Percentiles rank a stretch among this genome's conserved stretches.
Evolutionary conservation across 2,329 filamentous ascomycete species (phyloP).

Genomic region (Biscogniauxia marginata): DNA sequence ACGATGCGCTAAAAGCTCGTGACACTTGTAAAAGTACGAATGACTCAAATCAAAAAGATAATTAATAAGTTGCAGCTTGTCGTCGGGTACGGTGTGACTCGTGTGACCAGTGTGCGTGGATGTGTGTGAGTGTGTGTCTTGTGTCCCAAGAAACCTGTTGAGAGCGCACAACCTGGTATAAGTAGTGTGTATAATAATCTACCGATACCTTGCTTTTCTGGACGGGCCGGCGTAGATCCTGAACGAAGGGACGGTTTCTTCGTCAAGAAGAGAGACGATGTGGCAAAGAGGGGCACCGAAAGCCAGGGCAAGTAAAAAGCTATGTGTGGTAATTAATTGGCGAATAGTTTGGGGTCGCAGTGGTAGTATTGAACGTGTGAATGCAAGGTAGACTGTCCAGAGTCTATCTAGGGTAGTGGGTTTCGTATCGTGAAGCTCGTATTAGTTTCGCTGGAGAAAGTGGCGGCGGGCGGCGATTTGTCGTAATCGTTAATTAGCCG

Average conservation of each 20-base stretch:
- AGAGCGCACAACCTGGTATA: slow-evolving; percentile 10
- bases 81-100: background rate
- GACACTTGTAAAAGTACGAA: background rate
- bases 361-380: slow-evolving; percentile 23
- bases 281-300: slow-evolving; percentile 19
- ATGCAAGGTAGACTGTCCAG: slow-evolving; percentile 29
- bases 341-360: slow-evolving; percentile 22
- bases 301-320: slow-evolving; percentile 9
- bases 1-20: background rate
- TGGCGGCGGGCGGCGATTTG: slow-evolving; percentile 19
- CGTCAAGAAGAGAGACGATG: slow-evolving; percentile 24
- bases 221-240: slow-evolving; percentile 4
- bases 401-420: slow-evolving; percentile 28
- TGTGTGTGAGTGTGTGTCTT: no score
- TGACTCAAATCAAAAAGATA: slow-evolving; percentile 5
- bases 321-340: slow-evolving; percentile 28
- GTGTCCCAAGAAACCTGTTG: background rate
- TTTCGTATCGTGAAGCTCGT: slow-evolving; percentile 27
- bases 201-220: slow-evolving; percentile 2
- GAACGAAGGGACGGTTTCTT: slow-evolving; percentile 17
- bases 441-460: slow-evolving; percentile 19
- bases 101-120: background rate
- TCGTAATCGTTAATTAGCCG: slow-evolving; percentile 19
- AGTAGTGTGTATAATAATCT: background rate
- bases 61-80: background rate